Evolutionary conservation across 352 stramenopile genomes (phyloP), one percentile per base, ranked within the genome.

Genomic region (Phytophthora tentaculata): DNA sequence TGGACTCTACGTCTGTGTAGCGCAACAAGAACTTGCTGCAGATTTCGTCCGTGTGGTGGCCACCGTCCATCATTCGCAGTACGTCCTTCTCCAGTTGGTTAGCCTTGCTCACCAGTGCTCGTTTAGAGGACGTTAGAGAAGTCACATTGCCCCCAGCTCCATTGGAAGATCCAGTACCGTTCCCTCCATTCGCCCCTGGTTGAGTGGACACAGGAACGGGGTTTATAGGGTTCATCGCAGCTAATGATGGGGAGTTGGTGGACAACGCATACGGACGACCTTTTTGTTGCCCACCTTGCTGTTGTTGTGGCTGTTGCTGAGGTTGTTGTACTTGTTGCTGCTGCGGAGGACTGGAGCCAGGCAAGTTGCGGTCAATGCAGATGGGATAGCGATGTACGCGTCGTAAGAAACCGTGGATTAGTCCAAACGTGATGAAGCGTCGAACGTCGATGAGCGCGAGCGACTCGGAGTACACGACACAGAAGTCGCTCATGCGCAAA

Each of bases 321-420:
- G 61, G 24, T 50, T 67, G 72, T 20, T 81, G 76, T 1, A 29
- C 17, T 60, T 74, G 71, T 48, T 77, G 75, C 29, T 72, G 67
- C 29, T 73, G 50, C 13, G 56, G 71, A 5, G 74, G 69, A 22
- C 61, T 72, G 48, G 67, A 64, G 19, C 50, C 51, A 28, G 74
- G 47, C 45, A 72, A 47, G 23, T 55, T 74, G 47, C 77, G 78
- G 50, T 90, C 80, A 43, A 87, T 87, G 55, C 69, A 75, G 41
- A 97, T 81, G 5, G 91, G 91, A 44, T 95, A 96, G 19, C 84
- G 85, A 61, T 97, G 89, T 45, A 97, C 86, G 37, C 91, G 84
- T 9, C 89, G 70, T 24, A 97, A 53, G 37, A 97, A 94, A 3
- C 79, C 76, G 68, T 97, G 86, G 32, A 97, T 94, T 13, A 97